Conservation (phyloP, 495 filamentous ascomycete species). For the Aspergillus olivimuriae region DNA sequence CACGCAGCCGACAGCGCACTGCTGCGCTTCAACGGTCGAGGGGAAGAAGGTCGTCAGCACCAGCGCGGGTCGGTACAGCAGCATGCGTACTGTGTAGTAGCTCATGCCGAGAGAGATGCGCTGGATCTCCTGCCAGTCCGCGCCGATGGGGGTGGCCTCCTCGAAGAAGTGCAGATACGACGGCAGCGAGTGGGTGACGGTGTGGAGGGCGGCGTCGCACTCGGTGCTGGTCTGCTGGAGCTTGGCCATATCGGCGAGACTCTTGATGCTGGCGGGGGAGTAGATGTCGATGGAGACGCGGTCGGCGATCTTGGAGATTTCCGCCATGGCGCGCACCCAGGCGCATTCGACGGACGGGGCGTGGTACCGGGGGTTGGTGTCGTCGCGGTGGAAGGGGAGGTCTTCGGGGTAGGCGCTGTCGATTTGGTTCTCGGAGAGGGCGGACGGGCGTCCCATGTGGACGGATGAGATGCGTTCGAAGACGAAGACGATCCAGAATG, state of each 20-base stretch:
- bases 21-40: not conserved
- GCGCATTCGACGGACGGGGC: slow-evolving; percentile 4
- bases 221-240: slow-evolving; percentile 3
- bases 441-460: slow-evolving; percentile 7
- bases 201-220: slow-evolving; percentile 6
- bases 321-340: slow-evolving; percentile 7
- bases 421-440: slow-evolving; percentile 7
- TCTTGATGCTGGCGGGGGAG: slow-evolving; percentile 7
- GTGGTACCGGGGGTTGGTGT: not conserved
- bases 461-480: slow-evolving; percentile 10
- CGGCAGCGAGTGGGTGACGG: slow-evolving; percentile 3
- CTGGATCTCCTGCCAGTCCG: slow-evolving; percentile 12
- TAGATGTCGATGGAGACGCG: slow-evolving; percentile 6
- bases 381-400: not conserved
- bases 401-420: slow-evolving; percentile 10
- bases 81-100: slow-evolving; percentile 4
- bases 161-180: slow-evolving; percentile 11
- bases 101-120: slow-evolving; percentile 3
- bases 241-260: slow-evolving; percentile 3
- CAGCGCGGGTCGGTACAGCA: slow-evolving; percentile 8
- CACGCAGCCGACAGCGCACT: not conserved
- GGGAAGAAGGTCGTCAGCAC: slow-evolving; percentile 9
- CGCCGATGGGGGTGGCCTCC: slow-evolving; percentile 1
- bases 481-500: slow-evolving; percentile 8
- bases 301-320: slow-evolving; percentile 8